Evolutionary conservation across 331 rosid species (phyloP), one percentile per base, ranked within the genome.

Genomic region (Prunus yedoensis): DNA sequence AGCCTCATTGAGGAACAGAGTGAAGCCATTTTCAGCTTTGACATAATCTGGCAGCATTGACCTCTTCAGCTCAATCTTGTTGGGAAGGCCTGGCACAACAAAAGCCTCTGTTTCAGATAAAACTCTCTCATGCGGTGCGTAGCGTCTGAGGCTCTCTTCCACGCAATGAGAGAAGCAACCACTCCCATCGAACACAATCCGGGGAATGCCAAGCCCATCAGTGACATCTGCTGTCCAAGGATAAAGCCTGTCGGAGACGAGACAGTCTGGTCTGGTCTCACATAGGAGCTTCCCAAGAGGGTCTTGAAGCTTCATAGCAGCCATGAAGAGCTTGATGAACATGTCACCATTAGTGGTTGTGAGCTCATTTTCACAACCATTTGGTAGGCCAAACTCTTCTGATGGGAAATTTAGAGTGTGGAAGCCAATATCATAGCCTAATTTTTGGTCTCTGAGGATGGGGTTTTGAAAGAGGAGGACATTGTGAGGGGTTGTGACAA

Each of bases 101-200:
- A 76, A 76, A 23, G 49, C 21, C 57, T 67, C 74, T 5, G 74
- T 66, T 17, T 89, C 90, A 7, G 87, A 84, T 50, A 20, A 61
- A 38, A 81, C 43, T 20, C 56, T 80, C 73, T 87, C 83, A 13
- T 85, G 74, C 0, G 65, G 68, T 0, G 70, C 66, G 28, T 82
- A 65, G 6, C 47, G 76, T 46, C 46, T 50, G 0, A 80, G 21
- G 47, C 81, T 83, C 1, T 82, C 86, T 1, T 16, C 35, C 41
- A 79, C 84, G 35, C 90, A 85, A 14, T 66, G 84, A 43, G 94
- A 35, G 81, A 89, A 89, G 78, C 90, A 82, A 0, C 90, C 91
- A 14, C 63, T 70, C 0, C 94, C 90, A 5, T 65, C 81, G 83
- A 89, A 89, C 68, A 78, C 10, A 23, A 89, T 51, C 20, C 89